Evolutionary conservation across 164 flowering plant genomes (phyloP).

Genomic region (Cinnamomum micranthum): DNA sequence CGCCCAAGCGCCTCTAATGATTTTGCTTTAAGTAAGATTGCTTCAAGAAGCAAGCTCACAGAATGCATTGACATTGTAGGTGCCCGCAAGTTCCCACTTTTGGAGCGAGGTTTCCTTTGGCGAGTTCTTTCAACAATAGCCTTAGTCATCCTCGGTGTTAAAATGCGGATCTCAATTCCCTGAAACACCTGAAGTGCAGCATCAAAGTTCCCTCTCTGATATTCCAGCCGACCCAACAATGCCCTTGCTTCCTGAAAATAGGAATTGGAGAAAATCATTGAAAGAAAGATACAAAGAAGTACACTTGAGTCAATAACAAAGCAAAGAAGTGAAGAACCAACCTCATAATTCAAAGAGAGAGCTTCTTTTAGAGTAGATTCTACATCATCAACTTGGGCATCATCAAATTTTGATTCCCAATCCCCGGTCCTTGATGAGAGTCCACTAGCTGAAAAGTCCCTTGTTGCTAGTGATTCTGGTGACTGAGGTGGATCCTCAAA

Average conservation of each 20-base stretch:
- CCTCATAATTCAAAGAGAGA: constrained; percentile 94
- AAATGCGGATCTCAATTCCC: constrained; percentile 69
- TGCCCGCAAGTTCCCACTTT: constrained; percentile 34
- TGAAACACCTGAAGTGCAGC: constrained; percentile 97
- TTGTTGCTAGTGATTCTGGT: constrained; percentile 87
- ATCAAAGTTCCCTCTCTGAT: constrained; percentile 72
- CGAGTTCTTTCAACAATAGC: constrained; percentile 63
- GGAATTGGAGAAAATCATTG: background rate
- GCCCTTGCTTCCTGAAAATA: constrained; percentile 89
- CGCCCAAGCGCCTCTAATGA: constrained; percentile 72
- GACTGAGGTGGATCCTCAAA: constrained; percentile 87
- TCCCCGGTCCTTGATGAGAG: constrained; percentile 79
- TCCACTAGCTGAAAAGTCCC: constrained; percentile 88
- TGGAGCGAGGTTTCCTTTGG: constrained; percentile 47
- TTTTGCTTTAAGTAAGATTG: constrained; percentile 81
- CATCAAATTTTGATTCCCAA: constrained; percentile 82
- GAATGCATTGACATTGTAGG: constrained; percentile 91
- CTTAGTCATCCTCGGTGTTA: constrained; percentile 63
- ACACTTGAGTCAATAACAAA: background rate
- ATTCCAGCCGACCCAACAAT: constrained; percentile 80
- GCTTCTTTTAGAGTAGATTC: constrained; percentile 96
- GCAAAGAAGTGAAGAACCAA: constrained; percentile 14
- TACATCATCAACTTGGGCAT: constrained; percentile 88
- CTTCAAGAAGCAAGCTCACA: constrained; percentile 88
- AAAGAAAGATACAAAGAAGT: background rate